Base-by-base conservation (phyloP, 163 green algal species). In the Trebouxia gelatinosa region DNA sequence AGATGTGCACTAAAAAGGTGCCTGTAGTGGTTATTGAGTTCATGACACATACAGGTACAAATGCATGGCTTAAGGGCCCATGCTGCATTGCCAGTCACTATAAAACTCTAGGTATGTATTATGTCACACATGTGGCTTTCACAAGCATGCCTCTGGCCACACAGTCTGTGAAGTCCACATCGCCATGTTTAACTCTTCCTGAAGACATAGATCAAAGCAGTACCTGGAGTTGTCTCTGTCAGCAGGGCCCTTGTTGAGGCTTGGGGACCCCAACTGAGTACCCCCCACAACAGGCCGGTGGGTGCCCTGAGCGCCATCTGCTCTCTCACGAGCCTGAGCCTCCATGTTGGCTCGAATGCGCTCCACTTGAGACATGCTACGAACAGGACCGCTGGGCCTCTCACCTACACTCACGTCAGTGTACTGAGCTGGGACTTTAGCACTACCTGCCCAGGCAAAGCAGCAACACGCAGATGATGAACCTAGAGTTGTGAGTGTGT, bases 291-390 rank as follows among this genome's bases (percentile, higher is more conserved):
- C 35, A n/a, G 64, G 64, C 21, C 64, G 23, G 19, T 72, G 64
- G 4, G 64, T 72, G 21, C 35, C 19, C 35, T 37, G 35, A 5
- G 34, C 34, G 23, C 64, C 37, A 29, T 29, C 64, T 37, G 35
- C 64, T 13, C 19, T n/a, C 35, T 51, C n/a, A n/a, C n/a, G 35
- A 19, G 64, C 19, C 64, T 72, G 64, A 23, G 64, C 64, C 35
- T 72, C 64, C 64, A 72, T 50, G 35, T 72, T 72, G 21, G 35
- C 35, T 9, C 64, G 19, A 19, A 72, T 72, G 35, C 64, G 64
- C 64, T 72, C 64, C 64, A 72, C 64, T 37, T 72, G 64, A 17
- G 64, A 72, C 23, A 23, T 35, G 3, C 35, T 37, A 23, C 64
- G 50, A 1, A 6, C 19, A 32, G 28, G 6, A 35, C 17, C 34